Evolutionary conservation across 2,329 filamentous ascomycete species (phyloP).

Genomic region (Juglanconis oblonga): DNA sequence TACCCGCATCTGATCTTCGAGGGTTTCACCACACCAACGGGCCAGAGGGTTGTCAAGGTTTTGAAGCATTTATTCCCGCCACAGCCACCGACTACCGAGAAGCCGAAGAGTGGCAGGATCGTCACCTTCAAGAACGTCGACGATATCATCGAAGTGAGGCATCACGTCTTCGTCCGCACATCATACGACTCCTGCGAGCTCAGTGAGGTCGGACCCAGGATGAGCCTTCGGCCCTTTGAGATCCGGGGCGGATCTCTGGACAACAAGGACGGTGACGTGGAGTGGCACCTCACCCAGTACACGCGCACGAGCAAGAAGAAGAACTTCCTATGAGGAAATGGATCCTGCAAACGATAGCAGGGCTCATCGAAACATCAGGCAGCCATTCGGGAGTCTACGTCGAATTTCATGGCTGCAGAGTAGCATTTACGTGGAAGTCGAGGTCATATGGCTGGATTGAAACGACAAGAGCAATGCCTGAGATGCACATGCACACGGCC

Average conservation of each 20-base stretch:
- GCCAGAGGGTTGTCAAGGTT: conserved; percentile 80
- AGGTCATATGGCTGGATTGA: no score
- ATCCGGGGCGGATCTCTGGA: conserved; percentile 89
- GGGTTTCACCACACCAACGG: conserved; percentile 79
- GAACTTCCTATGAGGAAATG: conserved; percentile 72
- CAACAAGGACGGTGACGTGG: conserved; percentile 90
- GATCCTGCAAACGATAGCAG: not conserved
- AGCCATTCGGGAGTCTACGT: not conserved
- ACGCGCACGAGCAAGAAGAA: conserved; percentile 93
- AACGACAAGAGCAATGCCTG: no score
- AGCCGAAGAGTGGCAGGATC: conserved; percentile 80
- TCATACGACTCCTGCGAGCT: conserved; percentile 86
- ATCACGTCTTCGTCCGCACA: conserved; percentile 88
- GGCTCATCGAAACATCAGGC: not conserved
- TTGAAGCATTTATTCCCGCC: conserved; percentile 94
- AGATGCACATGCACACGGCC: no score
- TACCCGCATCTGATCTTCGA: conserved; percentile 97
- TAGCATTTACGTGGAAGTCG: not conserved
- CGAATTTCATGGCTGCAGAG: not conserved
- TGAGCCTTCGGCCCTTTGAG: conserved; percentile 97
- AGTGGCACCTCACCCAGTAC: conserved; percentile 96
- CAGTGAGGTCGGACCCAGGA: conserved; percentile 85
- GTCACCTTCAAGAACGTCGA: conserved; percentile 95
- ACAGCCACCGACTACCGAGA: conserved; percentile 68
- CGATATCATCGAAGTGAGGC: conserved; percentile 87